Evolutionary conservation across 768 basidiomycete genomes (phyloP).

Genomic region (Rhodotorula babjevae): DNA sequence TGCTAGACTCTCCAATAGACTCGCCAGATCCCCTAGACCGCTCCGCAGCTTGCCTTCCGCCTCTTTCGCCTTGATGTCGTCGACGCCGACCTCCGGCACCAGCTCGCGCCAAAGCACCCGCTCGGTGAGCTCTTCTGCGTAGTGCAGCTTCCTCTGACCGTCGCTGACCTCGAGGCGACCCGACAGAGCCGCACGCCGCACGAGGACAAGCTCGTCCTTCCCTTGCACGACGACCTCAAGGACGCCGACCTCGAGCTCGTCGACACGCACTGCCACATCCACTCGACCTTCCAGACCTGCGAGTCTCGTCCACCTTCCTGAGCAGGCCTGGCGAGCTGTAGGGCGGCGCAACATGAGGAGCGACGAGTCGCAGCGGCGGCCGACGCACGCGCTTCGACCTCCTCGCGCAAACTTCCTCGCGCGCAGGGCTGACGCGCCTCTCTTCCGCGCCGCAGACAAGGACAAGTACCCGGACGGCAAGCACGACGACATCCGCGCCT

Average conservation of each 20-base stretch:
- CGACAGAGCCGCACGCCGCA: neutral
- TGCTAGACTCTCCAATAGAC: neutral
- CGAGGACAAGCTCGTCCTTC: constrained; percentile 16
- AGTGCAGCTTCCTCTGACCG: no score
- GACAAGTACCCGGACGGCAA: constrained; percentile 59
- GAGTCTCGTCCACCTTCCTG: no score
- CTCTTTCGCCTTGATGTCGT: neutral
- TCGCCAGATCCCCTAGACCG: neutral
- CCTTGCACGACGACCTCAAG: constrained; percentile 4
- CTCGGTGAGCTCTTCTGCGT: neutral
- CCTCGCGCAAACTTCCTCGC: no score
- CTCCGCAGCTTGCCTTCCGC: neutral
- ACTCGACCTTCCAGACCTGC: constrained; percentile 66
- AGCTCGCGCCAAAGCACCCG: neutral
- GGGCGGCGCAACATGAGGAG: no score
- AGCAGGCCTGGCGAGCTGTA: no score
- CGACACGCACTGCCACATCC: constrained; percentile 82
- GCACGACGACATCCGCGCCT: constrained; percentile 60
- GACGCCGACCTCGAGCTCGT: constrained; percentile 49
- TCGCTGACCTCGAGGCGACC: no score
- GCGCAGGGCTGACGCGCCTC: neutral
- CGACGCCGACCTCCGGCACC: neutral
- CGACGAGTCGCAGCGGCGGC: no score
- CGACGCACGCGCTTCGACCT: no score
- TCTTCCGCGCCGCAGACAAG: constrained; percentile 37